These are phyloP conservation scores for Neurospora africana DNA, from an alignment of 495 filamentous ascomycete species.

Conservation along the genomic window DNA sequence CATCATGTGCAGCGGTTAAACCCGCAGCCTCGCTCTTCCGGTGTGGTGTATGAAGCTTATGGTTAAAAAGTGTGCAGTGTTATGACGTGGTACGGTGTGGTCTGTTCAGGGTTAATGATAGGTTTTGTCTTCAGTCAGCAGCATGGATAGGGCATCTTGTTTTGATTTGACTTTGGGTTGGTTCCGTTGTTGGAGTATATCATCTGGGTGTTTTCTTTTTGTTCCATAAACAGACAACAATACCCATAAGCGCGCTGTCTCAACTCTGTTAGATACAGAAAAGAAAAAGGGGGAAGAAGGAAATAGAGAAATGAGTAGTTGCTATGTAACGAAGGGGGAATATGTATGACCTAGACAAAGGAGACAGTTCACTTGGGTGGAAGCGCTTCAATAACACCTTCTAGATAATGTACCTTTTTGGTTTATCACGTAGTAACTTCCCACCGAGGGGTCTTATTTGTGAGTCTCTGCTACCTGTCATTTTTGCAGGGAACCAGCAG, in stretches of 20 bases:
- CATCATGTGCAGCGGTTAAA: slow-evolving; percentile 78
- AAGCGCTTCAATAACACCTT: not conserved
- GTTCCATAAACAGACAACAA: not conserved
- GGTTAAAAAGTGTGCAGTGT: not conserved
- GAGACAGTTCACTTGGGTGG: not conserved
- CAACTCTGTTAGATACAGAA: not conserved
- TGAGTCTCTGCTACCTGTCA: not conserved
- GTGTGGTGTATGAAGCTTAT: not conserved
- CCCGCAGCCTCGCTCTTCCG: not conserved
- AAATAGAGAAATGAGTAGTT: not conserved
- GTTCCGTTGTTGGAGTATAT: not conserved
- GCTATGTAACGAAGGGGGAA: not conserved
- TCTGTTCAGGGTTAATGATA: not conserved
- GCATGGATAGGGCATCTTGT: not conserved
- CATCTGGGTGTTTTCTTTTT: not conserved
- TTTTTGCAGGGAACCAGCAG: not conserved
- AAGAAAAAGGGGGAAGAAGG: not conserved
- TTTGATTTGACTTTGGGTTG: not conserved
- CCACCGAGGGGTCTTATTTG: not conserved
- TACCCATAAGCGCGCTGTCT: not conserved
- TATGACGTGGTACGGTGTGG: not conserved
- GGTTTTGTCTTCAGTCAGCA: not conserved
- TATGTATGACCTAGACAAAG: not conserved
- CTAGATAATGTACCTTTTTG: not conserved
- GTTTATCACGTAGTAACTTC: not conserved